Conservation (phyloP, 176 grass and related monocot genomes). For the Phragmites australis region DNA sequence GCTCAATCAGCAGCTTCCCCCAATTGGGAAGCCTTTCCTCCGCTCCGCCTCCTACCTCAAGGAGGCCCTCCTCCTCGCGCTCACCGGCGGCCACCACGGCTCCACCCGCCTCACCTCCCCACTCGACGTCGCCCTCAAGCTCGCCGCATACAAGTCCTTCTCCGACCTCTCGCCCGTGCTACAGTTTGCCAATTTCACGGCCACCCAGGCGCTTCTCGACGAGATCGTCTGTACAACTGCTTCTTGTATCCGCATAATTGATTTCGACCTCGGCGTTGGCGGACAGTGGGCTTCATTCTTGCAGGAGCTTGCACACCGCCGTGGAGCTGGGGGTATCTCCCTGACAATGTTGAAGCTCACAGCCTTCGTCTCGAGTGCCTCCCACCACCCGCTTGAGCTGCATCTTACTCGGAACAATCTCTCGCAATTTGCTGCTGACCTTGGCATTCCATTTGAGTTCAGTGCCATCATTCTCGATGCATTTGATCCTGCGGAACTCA, state of each 20-base stretch:
- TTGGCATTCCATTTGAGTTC: conserved; percentile 64
- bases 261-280: conserved; percentile 68
- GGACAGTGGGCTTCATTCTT: conserved; percentile 70
- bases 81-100: conserved; percentile 23
- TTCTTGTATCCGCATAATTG: conserved; percentile 58
- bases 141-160: conserved; percentile 54
- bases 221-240: conserved; percentile 41
- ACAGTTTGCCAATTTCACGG: conserved; percentile 68
- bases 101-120: conserved; percentile 37
- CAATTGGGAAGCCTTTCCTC: conserved; percentile 61
- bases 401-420: conserved; percentile 58
- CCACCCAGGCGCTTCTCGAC: conserved; percentile 61
- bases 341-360: conserved; percentile 50
- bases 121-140: conserved; percentile 52
- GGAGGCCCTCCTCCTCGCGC: conserved; percentile 59
- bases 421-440: conserved; percentile 48
- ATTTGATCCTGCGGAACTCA: conserved; percentile 48
- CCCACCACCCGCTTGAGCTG: conserved; percentile 56
- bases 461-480: conserved; percentile 49
- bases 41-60: conserved; percentile 78
- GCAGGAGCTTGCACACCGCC: conserved; percentile 64
- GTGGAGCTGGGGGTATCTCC: conserved; percentile 6
- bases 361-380: conserved; percentile 51
- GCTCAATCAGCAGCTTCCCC: conserved; percentile 88
- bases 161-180: conserved; percentile 61